Conservation (phyloP, 495 filamentous ascomycete genomes). For the Xylaria grammica region DNA sequence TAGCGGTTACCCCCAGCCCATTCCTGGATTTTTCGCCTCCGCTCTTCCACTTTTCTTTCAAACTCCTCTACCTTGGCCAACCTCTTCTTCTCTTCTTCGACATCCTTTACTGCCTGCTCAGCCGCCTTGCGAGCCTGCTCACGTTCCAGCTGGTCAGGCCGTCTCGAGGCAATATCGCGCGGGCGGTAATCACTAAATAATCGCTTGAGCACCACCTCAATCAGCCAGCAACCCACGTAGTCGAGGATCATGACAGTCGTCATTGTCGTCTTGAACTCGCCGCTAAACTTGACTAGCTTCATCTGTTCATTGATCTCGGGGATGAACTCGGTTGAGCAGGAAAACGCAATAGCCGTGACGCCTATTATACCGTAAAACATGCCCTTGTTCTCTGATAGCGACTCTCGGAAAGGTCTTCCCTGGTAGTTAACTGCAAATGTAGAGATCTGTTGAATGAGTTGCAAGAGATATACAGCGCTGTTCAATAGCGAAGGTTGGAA, state of each 20-base stretch:
- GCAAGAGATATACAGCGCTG: slow-evolving; percentile 94
- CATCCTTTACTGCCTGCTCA: slow-evolving; percentile 61
- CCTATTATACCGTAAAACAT: slow-evolving; percentile 97
- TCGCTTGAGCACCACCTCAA: slow-evolving; percentile 86
- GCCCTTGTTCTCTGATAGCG: slow-evolving; percentile 90
- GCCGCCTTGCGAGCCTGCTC: slow-evolving; percentile 70
- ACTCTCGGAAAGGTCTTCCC: slow-evolving; percentile 95
- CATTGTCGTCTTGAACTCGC: slow-evolving; percentile 87
- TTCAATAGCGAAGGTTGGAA: slow-evolving; percentile 95
- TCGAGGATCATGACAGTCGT: slow-evolving; percentile 87
- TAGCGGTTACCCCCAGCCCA: slow-evolving; percentile 18
- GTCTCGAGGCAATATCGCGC: slow-evolving; percentile 88
- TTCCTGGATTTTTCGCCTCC: slow-evolving; percentile 35
- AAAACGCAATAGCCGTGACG: slow-evolving; percentile 88
- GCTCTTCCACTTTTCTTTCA: slow-evolving; percentile 51
- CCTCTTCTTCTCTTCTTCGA: slow-evolving; percentile 59
- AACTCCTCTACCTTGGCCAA: slow-evolving; percentile 55
- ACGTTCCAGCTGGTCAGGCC: slow-evolving; percentile 83
- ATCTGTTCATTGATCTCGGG: slow-evolving; percentile 95
- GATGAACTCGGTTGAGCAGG: slow-evolving; percentile 93
- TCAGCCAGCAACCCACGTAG: slow-evolving; percentile 84
- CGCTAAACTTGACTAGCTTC: slow-evolving; percentile 88
- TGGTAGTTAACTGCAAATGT: slow-evolving; percentile 99
- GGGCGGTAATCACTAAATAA: slow-evolving; percentile 91
- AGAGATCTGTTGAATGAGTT: slow-evolving; percentile 98